Conservation (phyloP, 768 basidiomycete genomes). For the Suillus placidus region DNA sequence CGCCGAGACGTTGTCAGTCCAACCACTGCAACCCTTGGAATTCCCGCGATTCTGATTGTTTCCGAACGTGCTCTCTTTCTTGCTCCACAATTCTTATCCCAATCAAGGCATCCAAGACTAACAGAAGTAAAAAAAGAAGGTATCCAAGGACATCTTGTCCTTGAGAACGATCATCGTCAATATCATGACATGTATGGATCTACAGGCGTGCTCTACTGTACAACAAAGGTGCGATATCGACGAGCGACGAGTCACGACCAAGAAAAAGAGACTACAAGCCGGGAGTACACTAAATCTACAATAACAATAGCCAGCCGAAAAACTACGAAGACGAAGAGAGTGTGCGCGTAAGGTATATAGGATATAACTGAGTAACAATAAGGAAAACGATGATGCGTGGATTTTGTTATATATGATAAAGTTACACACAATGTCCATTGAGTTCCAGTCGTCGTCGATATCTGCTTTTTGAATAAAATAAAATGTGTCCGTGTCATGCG, state of each 20-base stretch:
- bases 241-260: conserved; percentile 9
- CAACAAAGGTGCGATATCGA: conserved; percentile 5
- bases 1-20: not conserved
- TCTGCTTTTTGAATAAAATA: conserved; percentile 13
- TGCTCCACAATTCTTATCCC: not conserved
- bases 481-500: conserved; percentile 20
- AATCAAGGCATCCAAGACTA: not conserved
- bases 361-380: conserved; percentile 8
- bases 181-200: conserved; percentile 4
- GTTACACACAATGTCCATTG: conserved; percentile 12
- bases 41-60: not conserved
- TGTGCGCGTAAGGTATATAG: not conserved
- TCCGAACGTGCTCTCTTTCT: not conserved
- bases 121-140: not conserved
- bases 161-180: not conserved
- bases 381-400: not conserved
- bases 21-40: not conserved
- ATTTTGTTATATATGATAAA: conserved; percentile 4
- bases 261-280: not conserved
- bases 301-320: not conserved
- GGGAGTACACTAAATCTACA: conserved; percentile 10
- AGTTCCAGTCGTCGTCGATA: conserved; percentile 20
- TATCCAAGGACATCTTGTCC: not conserved
- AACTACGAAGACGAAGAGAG: not conserved
- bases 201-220: conserved; percentile 2